Base-by-base conservation (phyloP, 2,329 filamentous ascomycete genomes). In the Leptodontidium sp. region DNA sequence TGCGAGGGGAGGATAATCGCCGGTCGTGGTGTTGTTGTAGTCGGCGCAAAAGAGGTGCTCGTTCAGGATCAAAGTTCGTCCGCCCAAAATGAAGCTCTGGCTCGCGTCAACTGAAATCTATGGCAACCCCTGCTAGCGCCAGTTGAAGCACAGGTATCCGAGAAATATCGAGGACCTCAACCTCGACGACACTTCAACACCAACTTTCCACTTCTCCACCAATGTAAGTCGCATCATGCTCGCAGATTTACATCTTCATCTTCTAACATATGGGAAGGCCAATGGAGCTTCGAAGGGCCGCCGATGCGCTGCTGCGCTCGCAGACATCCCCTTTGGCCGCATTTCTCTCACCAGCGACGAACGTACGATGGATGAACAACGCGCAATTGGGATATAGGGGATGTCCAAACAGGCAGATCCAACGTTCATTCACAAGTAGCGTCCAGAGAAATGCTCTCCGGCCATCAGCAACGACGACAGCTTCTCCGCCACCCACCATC, bases 281-380 rank as follows among this genome's bases (percentile, higher is more conserved):
- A 65, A 80, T 80, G 79, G 78, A 80, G 69, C 61, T 80, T 68
- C 75, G 78, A 77, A 73, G 75, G 67, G 71, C 73, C 4, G 75
- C 74, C 32, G 77, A 79, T 53, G 71, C 70, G 15, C 58, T 80
- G 12, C 70, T 79, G 67, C 77, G 75, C 66, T 74, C 70, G 24
- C 77, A 75, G 58, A 61, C 68, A 12, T 75, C 74, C 24, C 73
- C 74, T 43, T 38, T 79, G 40, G 63, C 75, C 8, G 64, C 68
- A 17, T 71, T 78, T 59, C 75, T 79, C 55, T 68, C 71, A 52
- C 76, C 77, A 40, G 70, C 74, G 35, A 69, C 70, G 45, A 64
- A 72, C 57, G 61, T 68, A 70, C 66, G 70, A 73, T 73, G 71
- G 69, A 52, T 65, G 38, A 49, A 62, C 35, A 62, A 52, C 32